Evolutionary conservation across 1,139 yeast genomes (phyloP).

Genomic region (Yamadazyma siamensis): DNA sequence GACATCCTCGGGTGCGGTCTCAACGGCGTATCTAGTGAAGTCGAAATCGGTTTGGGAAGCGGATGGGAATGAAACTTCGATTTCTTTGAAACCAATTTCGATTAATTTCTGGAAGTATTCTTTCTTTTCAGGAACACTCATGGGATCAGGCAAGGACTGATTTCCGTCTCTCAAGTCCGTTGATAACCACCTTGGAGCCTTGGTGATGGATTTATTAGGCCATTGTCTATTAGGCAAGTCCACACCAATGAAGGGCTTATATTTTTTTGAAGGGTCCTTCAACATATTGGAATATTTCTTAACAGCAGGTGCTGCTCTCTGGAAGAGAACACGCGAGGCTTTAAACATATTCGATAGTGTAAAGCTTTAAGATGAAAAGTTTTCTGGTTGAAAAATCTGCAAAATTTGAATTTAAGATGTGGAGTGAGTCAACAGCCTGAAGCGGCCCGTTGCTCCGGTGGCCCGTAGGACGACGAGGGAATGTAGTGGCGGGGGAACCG

Average conservation of each 20-base stretch:
- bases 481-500: not conserved
- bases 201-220: slow-evolving; percentile 74
- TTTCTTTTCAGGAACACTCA: slow-evolving; percentile 87
- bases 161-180: slow-evolving; percentile 97
- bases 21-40: slow-evolving; percentile 90
- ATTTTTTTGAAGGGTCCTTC: slow-evolving; percentile 75
- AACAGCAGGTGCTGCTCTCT: slow-evolving; percentile 22
- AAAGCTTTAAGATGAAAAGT: slow-evolving; percentile 1
- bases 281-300: slow-evolving; percentile 27
- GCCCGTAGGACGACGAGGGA: too few relatives aligned
- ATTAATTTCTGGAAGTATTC: slow-evolving; percentile 80
- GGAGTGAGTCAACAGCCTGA: slow-evolving; percentile 3
- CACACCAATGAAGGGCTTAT: slow-evolving; percentile 65
- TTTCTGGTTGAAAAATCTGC: slow-evolving; percentile 2
- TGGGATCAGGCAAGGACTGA: slow-evolving; percentile 96
- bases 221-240: slow-evolving; percentile 76
- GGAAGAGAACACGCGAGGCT: slow-evolving; percentile 21
- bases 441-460: slow-evolving; percentile 5
- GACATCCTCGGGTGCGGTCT: slow-evolving; percentile 90
- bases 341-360: slow-evolving; percentile 21
- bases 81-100: slow-evolving; percentile 93
- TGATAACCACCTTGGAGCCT: slow-evolving; percentile 94
- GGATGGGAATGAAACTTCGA: slow-evolving; percentile 94
- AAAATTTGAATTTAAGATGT: slow-evolving; percentile 4
- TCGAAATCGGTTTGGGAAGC: slow-evolving; percentile 96